Base-by-base conservation (phyloP, 441 rosid genomes). In the Pelargonium exstipulatum region DNA sequence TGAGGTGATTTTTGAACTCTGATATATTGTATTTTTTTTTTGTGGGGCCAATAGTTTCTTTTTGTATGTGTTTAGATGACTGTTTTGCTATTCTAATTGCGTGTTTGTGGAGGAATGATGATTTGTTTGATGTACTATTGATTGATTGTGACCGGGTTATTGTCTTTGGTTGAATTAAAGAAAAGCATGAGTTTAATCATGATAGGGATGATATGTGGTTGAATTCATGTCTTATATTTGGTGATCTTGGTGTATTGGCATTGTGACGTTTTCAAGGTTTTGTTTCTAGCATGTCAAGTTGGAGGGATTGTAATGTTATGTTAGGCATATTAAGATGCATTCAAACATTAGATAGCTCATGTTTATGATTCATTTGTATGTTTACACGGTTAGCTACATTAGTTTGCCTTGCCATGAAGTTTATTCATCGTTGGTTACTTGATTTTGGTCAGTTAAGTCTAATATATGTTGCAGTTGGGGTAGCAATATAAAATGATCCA, bases 1-100 rank as follows among this genome's bases (percentile, higher is more conserved):
- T 57, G 91, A 95, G 95, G 99, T 95, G 71, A 69, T 66, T n/a
- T 70, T 32, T 74, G 35, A 46, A 62, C 8, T 40, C 40, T 58
- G 9, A 4, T 60, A 48, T 8, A 32, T 32, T 32, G 37, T 10
- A 2, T 64, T 68, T 48, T 49, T 61, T 18, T 9, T 10, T n/a
- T n/a, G n/a, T n/a, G 65, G 70, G 16, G 35, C 6, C 18, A 26
- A 65, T n/a, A 40, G 37, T 68, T 57, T 40, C 53, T 64, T 35
- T 9, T 66, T 9, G 55, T 35, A 35, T 26, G 4, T n/a, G 42
- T 10, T 64, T 40, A 9, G 51, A 62, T 24, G 69, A 49, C 48
- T 20, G 24, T 9, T 3, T 2, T 5, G 58, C 57, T 66, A 1
- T 76, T 42, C 24, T 53, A 7, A 58, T 71, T 51, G 18, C 5